These are phyloP conservation scores for Raffaelea ambrosiae DNA, from an alignment of 2,329 filamentous ascomycete species.

Conservation along the genomic window DNA sequence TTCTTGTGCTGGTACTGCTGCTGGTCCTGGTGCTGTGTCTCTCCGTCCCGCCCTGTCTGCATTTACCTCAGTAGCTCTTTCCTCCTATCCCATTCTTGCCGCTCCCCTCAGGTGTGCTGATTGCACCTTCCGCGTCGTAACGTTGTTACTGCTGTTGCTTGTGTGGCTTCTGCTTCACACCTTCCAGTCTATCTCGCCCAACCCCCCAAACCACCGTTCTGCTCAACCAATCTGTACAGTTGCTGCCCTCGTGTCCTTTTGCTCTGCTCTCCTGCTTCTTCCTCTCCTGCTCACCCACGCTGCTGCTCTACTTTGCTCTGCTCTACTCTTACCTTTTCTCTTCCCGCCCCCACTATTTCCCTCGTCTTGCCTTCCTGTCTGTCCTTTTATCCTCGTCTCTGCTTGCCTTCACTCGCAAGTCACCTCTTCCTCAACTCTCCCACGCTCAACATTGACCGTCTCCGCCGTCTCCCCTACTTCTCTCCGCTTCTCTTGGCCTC, in stretches of 20 bases:
- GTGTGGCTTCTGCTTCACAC: too few relatives aligned
- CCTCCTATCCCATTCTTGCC: background rate
- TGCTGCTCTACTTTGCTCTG: background rate
- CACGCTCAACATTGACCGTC: background rate
- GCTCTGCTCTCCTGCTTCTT: background rate
- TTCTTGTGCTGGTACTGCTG: too few relatives aligned
- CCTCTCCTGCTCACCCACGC: background rate
- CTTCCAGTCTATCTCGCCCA: too few relatives aligned
- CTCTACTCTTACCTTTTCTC: background rate
- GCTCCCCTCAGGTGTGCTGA: background rate
- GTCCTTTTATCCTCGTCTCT: background rate
- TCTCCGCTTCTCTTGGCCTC: background rate
- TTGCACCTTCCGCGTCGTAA: too few relatives aligned
- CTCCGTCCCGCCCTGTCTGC: too few relatives aligned
- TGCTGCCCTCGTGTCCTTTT: background rate
- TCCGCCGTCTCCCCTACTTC: background rate
- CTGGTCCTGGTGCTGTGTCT: too few relatives aligned
- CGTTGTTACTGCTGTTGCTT: too few relatives aligned
- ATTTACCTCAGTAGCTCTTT: too few relatives aligned
- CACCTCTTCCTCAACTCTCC: background rate
- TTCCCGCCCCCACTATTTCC: background rate
- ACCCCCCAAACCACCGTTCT: too few relatives aligned
- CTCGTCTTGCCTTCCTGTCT: background rate
- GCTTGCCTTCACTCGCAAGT: background rate
- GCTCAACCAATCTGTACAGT: too few relatives aligned